Evolutionary conservation across 495 filamentous ascomycete genomes (phyloP).

Genomic region (Penicillium turbatum): DNA sequence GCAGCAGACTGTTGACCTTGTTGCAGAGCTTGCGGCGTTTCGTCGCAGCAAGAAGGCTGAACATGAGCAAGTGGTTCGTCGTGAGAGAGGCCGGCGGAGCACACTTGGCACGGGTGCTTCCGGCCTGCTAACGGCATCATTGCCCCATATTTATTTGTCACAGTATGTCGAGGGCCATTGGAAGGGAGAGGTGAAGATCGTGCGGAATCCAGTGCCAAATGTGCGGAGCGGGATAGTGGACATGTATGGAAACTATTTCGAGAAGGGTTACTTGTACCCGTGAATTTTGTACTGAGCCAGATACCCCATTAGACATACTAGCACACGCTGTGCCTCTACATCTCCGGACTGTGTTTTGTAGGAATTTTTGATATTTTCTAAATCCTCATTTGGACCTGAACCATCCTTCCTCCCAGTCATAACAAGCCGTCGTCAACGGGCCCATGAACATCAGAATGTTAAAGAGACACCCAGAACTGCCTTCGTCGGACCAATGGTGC

Average conservation of each 20-base stretch:
- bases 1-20: slow-evolving; percentile 37
- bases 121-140: slow-evolving; percentile 13
- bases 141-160: slow-evolving; percentile 24
- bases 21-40: slow-evolving; percentile 47
- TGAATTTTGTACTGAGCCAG: slow-evolving; percentile 19
- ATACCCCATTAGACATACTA: neutral
- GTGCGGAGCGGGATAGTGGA: slow-evolving; percentile 44
- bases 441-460: slow-evolving; percentile 19
- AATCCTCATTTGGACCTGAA: slow-evolving; percentile 11
- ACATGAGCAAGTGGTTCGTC: slow-evolving; percentile 36
- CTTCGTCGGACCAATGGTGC: slow-evolving; percentile 15
- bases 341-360: slow-evolving; percentile 5
- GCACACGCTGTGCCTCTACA: neutral
- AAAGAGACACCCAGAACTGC: slow-evolving; percentile 26
- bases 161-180: slow-evolving; percentile 48
- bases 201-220: slow-evolving; percentile 42
- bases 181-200: slow-evolving; percentile 52
- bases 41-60: slow-evolving; percentile 43
- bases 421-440: slow-evolving; percentile 17
- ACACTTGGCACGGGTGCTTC: slow-evolving; percentile 20
- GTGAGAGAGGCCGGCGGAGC: slow-evolving; percentile 28
- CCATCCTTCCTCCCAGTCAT: slow-evolving; percentile 15
- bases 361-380: slow-evolving; percentile 25
- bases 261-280: slow-evolving; percentile 51
- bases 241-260: slow-evolving; percentile 53